Conservation (phyloP, 2,329 filamentous ascomycete genomes). For the Plenodomus lindquistii region DNA sequence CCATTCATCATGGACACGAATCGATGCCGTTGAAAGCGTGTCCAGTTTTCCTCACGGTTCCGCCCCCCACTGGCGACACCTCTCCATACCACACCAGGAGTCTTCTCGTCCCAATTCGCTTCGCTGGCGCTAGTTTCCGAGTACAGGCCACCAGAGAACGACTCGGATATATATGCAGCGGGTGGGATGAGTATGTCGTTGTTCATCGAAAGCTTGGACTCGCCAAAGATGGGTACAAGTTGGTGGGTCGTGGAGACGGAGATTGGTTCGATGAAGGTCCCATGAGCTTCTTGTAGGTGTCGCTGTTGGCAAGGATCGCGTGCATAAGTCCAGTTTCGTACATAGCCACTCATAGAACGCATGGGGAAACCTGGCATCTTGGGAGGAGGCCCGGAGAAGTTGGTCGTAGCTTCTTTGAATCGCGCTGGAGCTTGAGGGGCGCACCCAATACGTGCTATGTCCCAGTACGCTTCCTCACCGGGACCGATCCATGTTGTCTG, state of each 20-base stretch:
- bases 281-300: slow-evolving; percentile 51
- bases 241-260: slow-evolving; percentile 49
- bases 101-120: slow-evolving; percentile 49
- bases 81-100: slow-evolving; percentile 50
- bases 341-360: slow-evolving; percentile 50
- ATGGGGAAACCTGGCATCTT: slow-evolving; percentile 24
- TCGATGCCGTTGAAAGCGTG: slow-evolving; percentile 73
- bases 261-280: slow-evolving; percentile 54
- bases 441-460: slow-evolving; percentile 49
- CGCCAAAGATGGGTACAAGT: slow-evolving; percentile 56
- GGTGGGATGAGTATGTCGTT: slow-evolving; percentile 58
- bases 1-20: slow-evolving; percentile 75
- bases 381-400: slow-evolving; percentile 45
- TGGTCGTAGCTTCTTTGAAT: slow-evolving; percentile 33
- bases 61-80: slow-evolving; percentile 54
- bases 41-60: slow-evolving; percentile 63
- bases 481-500: slow-evolving; percentile 36
- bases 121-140: slow-evolving; percentile 47
- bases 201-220: slow-evolving; percentile 55
- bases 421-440: slow-evolving; percentile 44
- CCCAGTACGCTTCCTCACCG: slow-evolving; percentile 46
- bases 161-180: slow-evolving; percentile 54
- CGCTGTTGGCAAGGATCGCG: slow-evolving; percentile 53
- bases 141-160: slow-evolving; percentile 42
- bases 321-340: slow-evolving; percentile 52